A percentile compares a stretch with the other conserved stretches of the same genome.
Evolutionary conservation across 352 stramenopile species (phyloP).

Genomic region (Globisporangium parvum): DNA sequence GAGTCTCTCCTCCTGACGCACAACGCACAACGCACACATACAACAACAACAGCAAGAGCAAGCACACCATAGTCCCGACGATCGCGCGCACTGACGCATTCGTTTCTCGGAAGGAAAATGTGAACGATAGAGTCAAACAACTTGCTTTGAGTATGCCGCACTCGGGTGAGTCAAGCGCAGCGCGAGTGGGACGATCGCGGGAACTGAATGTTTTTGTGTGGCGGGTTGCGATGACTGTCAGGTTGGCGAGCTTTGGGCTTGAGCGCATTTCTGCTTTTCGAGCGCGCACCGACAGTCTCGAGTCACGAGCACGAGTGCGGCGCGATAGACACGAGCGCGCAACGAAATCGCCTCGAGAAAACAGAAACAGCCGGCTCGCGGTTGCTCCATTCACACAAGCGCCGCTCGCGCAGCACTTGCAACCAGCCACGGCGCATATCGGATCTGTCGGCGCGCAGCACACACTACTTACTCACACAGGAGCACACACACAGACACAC

Average conservation of each 20-base stretch:
- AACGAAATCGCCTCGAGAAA: not conserved
- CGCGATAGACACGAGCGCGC: not conserved
- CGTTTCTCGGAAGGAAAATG: not conserved
- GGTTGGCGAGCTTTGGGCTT: too few species aligned
- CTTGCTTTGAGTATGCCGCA: too few species aligned
- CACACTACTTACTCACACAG: not conserved
- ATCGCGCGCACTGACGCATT: not conserved
- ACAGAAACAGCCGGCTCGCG: constrained; percentile 1
- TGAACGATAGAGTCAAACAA: not conserved
- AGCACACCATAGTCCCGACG: not conserved
- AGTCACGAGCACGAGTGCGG: not conserved
- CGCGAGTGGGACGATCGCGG: not conserved
- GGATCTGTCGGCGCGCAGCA: too few species aligned
- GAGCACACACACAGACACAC: not conserved
- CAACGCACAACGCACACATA: not conserved
- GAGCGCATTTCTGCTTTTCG: too few species aligned
- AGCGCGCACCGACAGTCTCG: not conserved
- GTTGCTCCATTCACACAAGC: not conserved
- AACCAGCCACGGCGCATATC: not conserved
- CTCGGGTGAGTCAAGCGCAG: too few species aligned
- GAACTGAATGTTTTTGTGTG: too few species aligned
- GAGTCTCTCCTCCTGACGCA: too few species aligned
- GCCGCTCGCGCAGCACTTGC: too few species aligned
- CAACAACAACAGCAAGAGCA: too few species aligned
- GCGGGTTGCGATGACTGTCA: too few species aligned